Percentiles rank a stretch among this genome's conserved stretches.
Conservation (phyloP, 2,329 filamentous ascomycete genomes). For the Bipolaris victoriae region DNA sequence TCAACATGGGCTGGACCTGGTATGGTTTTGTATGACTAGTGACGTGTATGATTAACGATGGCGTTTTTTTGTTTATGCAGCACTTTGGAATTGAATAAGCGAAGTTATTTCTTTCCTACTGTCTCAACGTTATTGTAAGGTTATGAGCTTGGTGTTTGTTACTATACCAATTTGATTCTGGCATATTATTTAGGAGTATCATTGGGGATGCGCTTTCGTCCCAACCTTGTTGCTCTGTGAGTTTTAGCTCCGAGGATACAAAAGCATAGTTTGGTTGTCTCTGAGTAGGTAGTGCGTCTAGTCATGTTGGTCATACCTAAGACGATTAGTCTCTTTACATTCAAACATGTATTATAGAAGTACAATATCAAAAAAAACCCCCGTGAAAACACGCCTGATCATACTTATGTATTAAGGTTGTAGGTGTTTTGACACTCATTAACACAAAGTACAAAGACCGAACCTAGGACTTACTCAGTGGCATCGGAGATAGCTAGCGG, state of each 20-base stretch:
- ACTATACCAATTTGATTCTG: neutral
- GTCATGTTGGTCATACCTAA: no score
- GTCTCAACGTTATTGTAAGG: neutral
- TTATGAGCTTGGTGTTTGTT: neutral
- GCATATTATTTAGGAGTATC: neutral
- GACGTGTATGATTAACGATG: slow-evolving; percentile 4
- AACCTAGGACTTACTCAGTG: slow-evolving; percentile 4
- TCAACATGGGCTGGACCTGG: neutral
- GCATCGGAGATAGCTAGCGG: neutral
- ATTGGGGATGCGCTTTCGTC: neutral
- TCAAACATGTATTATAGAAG: neutral
- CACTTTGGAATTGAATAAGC: neutral
- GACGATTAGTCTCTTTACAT: neutral
- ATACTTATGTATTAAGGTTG: neutral
- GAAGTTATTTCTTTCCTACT: neutral
- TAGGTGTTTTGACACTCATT: neutral
- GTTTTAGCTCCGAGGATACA: neutral
- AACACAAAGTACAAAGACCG: neutral
- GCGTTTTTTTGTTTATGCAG: neutral
- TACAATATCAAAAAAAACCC: neutral
- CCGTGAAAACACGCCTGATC: neutral
- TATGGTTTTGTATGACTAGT: slow-evolving; percentile 5
- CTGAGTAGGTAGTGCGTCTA: neutral
- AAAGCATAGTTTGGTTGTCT: neutral
- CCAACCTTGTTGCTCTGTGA: no score